Conservation (phyloP, 2,329 filamentous ascomycete genomes). For the Colletotrichum plurivorum region DNA sequence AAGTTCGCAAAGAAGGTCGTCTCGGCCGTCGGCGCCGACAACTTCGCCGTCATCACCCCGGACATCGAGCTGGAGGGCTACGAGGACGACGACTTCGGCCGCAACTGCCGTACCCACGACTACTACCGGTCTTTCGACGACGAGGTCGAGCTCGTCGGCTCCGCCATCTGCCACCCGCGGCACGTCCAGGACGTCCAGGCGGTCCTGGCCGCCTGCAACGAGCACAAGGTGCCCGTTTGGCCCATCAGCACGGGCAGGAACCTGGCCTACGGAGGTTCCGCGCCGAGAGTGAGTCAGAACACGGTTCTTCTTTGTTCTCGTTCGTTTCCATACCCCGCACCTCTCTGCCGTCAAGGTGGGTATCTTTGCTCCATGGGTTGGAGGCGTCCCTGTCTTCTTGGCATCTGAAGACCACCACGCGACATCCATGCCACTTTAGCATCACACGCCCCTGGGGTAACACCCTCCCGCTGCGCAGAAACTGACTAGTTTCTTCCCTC, state of each 20-base stretch:
- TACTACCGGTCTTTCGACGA: slow-evolving; percentile 35
- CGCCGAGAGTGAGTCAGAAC: slow-evolving; percentile 54
- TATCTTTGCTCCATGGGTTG: too few relatives aligned
- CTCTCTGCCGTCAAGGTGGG: too few relatives aligned
- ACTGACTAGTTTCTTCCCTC: too few relatives aligned
- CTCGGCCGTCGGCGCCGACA: not conserved
- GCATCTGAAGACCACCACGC: too few relatives aligned
- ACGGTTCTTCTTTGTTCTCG: not conserved
- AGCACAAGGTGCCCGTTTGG: slow-evolving; percentile 61
- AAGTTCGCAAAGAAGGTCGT: slow-evolving; percentile 5
- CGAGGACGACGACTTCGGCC: slow-evolving; percentile 30
- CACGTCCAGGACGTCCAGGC: slow-evolving; percentile 54
- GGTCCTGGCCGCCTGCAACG: slow-evolving; percentile 56
- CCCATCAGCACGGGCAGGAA: slow-evolving; percentile 66
- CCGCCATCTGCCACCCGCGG: slow-evolving; percentile 26
- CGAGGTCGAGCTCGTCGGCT: slow-evolving; percentile 26
- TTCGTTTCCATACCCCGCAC: too few relatives aligned
- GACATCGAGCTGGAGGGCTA: slow-evolving; percentile 16
- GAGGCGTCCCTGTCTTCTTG: too few relatives aligned
- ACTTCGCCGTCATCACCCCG: slow-evolving; percentile 22
- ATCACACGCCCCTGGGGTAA: too few relatives aligned
- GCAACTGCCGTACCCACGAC: slow-evolving; percentile 32
- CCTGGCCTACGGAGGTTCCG: slow-evolving; percentile 68
- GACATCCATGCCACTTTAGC: too few relatives aligned
- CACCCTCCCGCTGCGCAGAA: not conserved